Evolutionary conservation across 441 rosid genomes (phyloP), one percentile per base, ranked within the genome.

Genomic region (Jatropha podagrica): DNA sequence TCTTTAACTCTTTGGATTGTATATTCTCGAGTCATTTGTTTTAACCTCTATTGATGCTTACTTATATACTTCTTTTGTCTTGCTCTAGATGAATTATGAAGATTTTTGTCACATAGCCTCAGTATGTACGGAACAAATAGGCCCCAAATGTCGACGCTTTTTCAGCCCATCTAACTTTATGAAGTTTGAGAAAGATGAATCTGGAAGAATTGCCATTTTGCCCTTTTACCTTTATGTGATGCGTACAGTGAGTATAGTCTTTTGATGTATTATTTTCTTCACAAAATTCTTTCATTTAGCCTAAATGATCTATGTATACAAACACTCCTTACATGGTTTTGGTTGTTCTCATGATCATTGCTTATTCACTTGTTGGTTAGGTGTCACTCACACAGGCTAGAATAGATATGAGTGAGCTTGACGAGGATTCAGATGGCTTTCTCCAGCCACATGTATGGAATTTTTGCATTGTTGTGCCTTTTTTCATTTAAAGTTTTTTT

Each of bases 111-210:
- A 92, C 83, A 96, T 96, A 83, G 96, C 99, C 41, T 90, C 99
- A 9, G 94, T 96, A 37, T 96, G 99, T 77, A 88, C 97, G 14
- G 97, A 94, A 82, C 99, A 94, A 85, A 96, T 96, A 67, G 99
- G 99, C 54, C 95, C 97, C 75, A 96, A 92, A 76, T 96, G 97
- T 69, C 91, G 97, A 41, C 95, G 97, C 20, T 96, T 96, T 83
- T 96, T 96, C 83, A 94, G 99, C 80, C 98, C 99, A 3, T 96
- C 97, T 74, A 94, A 96, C 81, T 96, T 96, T 82, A 96, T 96
- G 98, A 96, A 96, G 88, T 94, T 96, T 77, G 99, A 96, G 92
- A 96, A 94, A 82, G 99, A 96, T 79, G 99, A 96, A 79, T 92
- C 97, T 4, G 99, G 99, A 77, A 88, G 99, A 86, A 96, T 96